Base-by-base conservation (phyloP, 441 rosid species). In the Erodium moschatum region DNA sequence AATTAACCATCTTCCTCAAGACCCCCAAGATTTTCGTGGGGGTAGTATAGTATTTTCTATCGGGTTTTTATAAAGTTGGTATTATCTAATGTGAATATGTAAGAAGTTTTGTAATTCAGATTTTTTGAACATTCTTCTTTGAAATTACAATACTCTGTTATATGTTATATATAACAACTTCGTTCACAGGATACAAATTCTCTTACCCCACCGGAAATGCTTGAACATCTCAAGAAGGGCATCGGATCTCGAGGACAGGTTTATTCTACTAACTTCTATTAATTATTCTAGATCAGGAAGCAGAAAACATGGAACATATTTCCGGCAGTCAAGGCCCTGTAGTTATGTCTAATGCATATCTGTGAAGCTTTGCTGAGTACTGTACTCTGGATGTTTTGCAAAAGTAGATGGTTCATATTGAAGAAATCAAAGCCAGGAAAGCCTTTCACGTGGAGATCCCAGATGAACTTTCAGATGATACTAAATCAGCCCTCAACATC, bases 221-320 rank as follows among this genome's bases (percentile, higher is more conserved):
- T 89, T 76, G 86, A 86, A 77, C 98, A 94, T 85, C 97, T 94
- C 70, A 83, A 71, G 77, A 74, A 81, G 81, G 88, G 85, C 79
- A 66, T 81, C 73, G 98, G 97, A 74, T 84, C 88, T 63, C 80
- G 76, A 65, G 94, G 92, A 71, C 97, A 91, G 91, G 97, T 94
- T 76, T 72, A 70, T 75, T 67, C 69, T 69, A 19, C 64, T 10
- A 60, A 71, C 42, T 38, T 38, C 42, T 38, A 6, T 38, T 38
- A 38, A 38, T 38, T 38, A 38, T 38, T 38, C 42, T 38, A 38
- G 9, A 38, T 5, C 9, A 38, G 42, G 42, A 38, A 38, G 42
- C 42, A 5, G 42, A 38, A 38, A 38, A 38, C 42, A 38, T 38
- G 12, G 9, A 31, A 33, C 19, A 31, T 10, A 29, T 73, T 64